A percentile compares a stretch with the other conserved stretches of the same genome.
phyloP scores from a whole-genome alignment of 371 early-diverging fungal species.

The Saksenaea oblongispora region DNA sequence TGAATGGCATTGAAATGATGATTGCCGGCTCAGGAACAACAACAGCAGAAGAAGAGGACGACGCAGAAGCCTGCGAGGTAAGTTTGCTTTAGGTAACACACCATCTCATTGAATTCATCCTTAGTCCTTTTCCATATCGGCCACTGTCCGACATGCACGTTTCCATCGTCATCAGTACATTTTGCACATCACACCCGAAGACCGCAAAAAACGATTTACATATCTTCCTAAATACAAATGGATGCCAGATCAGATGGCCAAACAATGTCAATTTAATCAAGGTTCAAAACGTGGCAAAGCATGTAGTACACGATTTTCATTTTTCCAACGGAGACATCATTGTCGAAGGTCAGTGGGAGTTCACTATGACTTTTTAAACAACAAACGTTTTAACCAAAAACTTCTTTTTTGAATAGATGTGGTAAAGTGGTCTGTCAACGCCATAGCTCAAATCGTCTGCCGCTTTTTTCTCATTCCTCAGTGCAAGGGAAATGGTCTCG shows the following conservation, averaged over 20 bases:
- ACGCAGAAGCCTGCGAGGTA: neutral
- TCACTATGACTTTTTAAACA: too few relatives aligned
- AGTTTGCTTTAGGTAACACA: neutral
- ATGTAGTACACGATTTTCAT: conserved; percentile 26
- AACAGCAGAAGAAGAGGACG: conserved; percentile 3
- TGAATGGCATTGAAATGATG: conserved; percentile 43
- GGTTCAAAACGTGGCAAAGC: conserved; percentile 3
- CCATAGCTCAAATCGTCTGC: conserved; percentile 40
- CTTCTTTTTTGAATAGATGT: conserved; percentile 21
- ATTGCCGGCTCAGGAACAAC: conserved; percentile 46
- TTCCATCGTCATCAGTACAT: conserved; percentile 38
- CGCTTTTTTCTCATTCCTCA: conserved; percentile 27
- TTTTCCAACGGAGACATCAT: conserved; percentile 46
- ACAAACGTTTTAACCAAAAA: neutral
- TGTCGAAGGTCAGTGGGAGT: conserved; percentile 36
- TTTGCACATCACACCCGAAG: conserved; percentile 27
- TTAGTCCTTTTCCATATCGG: conserved; percentile 19
- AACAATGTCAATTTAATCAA: conserved; percentile 37
- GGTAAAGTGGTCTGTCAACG: conserved; percentile 41
- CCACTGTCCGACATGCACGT: conserved; percentile 19
- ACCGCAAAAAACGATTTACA: conserved; percentile 29
- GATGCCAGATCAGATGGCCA: conserved; percentile 36
- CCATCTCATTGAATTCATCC: neutral
- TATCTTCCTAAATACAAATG: conserved; percentile 33
- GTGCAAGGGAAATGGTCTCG: conserved; percentile 34